phyloP scores from a whole-genome alignment of 2,329 filamentous ascomycete genomes.

The Ceratocystis colombiana region DNA sequence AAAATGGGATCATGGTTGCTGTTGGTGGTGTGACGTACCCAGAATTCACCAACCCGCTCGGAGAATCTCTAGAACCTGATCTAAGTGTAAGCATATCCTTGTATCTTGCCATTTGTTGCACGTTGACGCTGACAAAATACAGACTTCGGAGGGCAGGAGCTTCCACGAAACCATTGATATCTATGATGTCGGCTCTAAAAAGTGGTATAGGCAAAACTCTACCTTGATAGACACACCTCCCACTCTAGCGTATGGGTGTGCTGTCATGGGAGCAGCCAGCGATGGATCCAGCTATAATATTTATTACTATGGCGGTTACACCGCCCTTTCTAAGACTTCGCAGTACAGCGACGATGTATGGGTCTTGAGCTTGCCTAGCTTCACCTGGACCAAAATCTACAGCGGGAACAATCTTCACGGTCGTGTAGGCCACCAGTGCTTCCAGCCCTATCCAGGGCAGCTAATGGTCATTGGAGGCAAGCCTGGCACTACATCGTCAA shows the following conservation, averaged over 20 bases:
- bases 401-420: conserved; percentile 43
- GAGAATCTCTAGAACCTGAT: conserved; percentile 33
- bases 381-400: conserved; percentile 59
- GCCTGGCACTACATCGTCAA: conserved; percentile 29
- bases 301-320: conserved; percentile 73
- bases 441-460: conserved; percentile 65
- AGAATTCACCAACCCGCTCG: conserved; percentile 30
- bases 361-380: conserved; percentile 69
- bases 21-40: conserved; percentile 63
- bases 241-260: conserved; percentile 57
- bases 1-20: conserved; percentile 64
- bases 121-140: not conserved
- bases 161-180: conserved; percentile 66
- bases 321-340: conserved; percentile 38
- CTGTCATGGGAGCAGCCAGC: conserved; percentile 59
- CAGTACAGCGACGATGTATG: conserved; percentile 58
- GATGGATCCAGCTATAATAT: conserved; percentile 70
- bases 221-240: conserved; percentile 39
- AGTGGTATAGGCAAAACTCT: conserved; percentile 61
- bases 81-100: not conserved
- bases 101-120: not conserved
- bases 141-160: conserved; percentile 48
- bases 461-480: conserved; percentile 71
- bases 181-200: conserved; percentile 60
- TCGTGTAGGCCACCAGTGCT: conserved; percentile 64